Base-by-base conservation (phyloP, 2,329 filamentous ascomycete species). In the Pseudogymnoascus sp. region DNA sequence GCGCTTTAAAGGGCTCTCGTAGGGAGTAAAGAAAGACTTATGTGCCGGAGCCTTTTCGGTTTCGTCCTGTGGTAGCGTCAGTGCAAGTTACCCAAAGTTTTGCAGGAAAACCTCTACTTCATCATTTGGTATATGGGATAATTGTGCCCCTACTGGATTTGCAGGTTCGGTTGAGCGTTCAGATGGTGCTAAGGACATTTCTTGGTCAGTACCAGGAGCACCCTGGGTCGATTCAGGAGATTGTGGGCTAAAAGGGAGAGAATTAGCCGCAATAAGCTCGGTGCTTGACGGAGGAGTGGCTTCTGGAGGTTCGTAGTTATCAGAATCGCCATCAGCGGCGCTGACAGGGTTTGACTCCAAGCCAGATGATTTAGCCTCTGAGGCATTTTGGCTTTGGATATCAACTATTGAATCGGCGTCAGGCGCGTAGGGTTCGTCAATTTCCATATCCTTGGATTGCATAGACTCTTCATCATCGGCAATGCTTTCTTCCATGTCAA, bases 1-100 rank as follows among this genome's bases (percentile, higher is more conserved):
- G 68, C 84, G 83, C 67, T 84, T 85, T 64, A 99, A 79, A 33
- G 92, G 89, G 71, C 91, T 96, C 71, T 89, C 81, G 75, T 99
- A 99, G 2, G 91, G 86, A 35, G 79, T 78, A 65, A 71, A 73
- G 6, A 63, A 60, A 4, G 47, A 54, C n/a, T 54, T 54, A 9
- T 54, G 47, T 33, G 29, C 29, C 5, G 47, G 26, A 21, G 47
- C 26, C 11, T 6, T 54, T 54, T 54, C 10, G 29, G 29, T 11
- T 33, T 33, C 10, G 15, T 54, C 47, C 47, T 54, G 29, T 54
- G 47, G 17, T 54, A 54, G 47, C 29, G 47, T 54, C 47, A 54
- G 47, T 54, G 47, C 10, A 54, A 54, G 47, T 33, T 54, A 54
- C 47, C 15, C 29, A 5, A 33, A 33, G 29, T 33, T 50, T 33